A percentile compares a stretch with the other conserved stretches of the same genome.
phyloP scores from a whole-genome alignment of 2,329 filamentous ascomycete species.

The Ceratocystis papillata region DNA sequence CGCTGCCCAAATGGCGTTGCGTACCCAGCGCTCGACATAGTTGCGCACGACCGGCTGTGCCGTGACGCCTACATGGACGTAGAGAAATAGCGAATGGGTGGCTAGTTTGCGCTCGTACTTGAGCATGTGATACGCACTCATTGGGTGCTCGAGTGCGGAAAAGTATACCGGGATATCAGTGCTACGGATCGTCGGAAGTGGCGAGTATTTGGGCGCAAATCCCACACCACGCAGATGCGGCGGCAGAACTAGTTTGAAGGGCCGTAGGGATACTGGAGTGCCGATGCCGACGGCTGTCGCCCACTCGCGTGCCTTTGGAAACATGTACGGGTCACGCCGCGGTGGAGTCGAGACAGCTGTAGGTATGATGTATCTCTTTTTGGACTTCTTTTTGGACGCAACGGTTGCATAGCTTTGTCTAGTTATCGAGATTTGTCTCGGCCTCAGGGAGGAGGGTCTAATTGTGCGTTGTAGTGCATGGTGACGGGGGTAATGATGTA shows the following conservation, averaged over 20 bases:
- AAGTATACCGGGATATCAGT: conserved; percentile 23
- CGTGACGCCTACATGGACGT: conserved; percentile 21
- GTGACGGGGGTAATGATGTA: not conserved
- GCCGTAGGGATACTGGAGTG: not conserved
- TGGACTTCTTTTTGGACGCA: not conserved
- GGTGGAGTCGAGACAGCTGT: not conserved
- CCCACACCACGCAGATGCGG: conserved; percentile 1
- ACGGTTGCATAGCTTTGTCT: not conserved
- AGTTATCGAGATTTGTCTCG: not conserved
- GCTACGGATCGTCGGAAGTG: conserved; percentile 14
- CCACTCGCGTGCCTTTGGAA: conserved; percentile 18
- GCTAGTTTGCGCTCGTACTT: conserved; percentile 23
- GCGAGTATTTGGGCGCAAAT: conserved; percentile 18
- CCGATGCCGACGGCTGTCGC: conserved; percentile 2
- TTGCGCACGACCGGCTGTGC: conserved; percentile 23
- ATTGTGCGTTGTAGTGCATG: not conserved
- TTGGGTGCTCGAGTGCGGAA: conserved; percentile 17
- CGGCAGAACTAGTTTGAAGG: conserved; percentile 12
- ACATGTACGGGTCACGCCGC: conserved; percentile 15
- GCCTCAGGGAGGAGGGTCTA: not conserved
- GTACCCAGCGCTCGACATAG: conserved; percentile 23
- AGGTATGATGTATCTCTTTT: not conserved
- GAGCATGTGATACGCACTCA: conserved; percentile 23
- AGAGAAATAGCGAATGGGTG: conserved; percentile 23
- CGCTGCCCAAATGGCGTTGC: conserved; percentile 21